Evolutionary conservation across 2,329 filamentous ascomycete genomes (phyloP).

Genomic region (Exserohilum turcica): DNA sequence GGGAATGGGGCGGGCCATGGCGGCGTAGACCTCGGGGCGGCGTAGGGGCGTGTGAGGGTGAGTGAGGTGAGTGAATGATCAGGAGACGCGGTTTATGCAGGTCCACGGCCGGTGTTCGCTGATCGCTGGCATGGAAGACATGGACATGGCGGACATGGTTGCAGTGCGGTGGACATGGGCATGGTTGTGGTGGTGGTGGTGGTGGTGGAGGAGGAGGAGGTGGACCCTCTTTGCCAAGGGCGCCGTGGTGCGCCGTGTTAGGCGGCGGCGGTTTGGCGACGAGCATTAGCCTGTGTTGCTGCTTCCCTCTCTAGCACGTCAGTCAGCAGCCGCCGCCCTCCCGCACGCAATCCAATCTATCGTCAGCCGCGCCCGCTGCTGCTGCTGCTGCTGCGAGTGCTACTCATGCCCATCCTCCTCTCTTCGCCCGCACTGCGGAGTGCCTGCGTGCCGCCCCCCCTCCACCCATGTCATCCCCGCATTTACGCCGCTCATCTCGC

Average conservation of each 20-base stretch:
- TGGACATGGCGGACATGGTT: too few relatives aligned
- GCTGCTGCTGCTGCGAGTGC: too few relatives aligned
- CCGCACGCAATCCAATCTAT: slow-evolving; percentile 35
- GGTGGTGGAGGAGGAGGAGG: too few relatives aligned
- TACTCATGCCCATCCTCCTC: too few relatives aligned
- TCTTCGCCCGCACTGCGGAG: slow-evolving; percentile 38
- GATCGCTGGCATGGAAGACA: slow-evolving; percentile 24
- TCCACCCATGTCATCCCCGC: slow-evolving; percentile 44
- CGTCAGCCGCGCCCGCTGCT: slow-evolving; percentile 26
- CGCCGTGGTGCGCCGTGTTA: slow-evolving; percentile 21
- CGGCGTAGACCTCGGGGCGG: too few relatives aligned
- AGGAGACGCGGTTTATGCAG: slow-evolving; percentile 38
- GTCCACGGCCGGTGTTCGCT: slow-evolving; percentile 33
- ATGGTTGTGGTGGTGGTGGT: too few relatives aligned
- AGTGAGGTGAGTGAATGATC: slow-evolving; percentile 25
- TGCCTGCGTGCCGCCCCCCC: slow-evolving; percentile 31
- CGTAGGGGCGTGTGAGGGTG: too few relatives aligned
- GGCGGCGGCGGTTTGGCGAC: too few relatives aligned
- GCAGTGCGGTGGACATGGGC: too few relatives aligned
- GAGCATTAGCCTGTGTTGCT: slow-evolving; percentile 38
- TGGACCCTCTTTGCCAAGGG: slow-evolving; percentile 25
- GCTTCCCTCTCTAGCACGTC: slow-evolving; percentile 33
- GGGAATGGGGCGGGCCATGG: slow-evolving; percentile 25
- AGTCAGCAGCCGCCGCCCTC: slow-evolving; percentile 29
- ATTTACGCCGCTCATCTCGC: slow-evolving; percentile 41